These are phyloP conservation scores for Simmondsia chinensis DNA, from an alignment of 148 eudicot genomes.

Conservation along the genomic window DNA sequence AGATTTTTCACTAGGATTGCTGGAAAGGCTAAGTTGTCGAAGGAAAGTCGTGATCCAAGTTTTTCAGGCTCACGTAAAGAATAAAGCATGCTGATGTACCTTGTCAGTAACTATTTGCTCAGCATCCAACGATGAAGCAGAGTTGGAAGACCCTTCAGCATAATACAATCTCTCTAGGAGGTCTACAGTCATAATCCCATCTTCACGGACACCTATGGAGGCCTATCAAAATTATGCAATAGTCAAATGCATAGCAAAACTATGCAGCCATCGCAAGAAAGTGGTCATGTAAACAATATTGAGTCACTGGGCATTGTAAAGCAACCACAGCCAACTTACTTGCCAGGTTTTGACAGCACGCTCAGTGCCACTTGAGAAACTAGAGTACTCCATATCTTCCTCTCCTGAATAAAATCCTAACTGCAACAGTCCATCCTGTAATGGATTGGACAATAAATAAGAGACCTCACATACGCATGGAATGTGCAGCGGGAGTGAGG, in stretches of 20 bases:
- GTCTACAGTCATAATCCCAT: constrained; percentile 74
- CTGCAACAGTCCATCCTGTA: constrained; percentile 71
- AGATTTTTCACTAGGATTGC: too few species aligned
- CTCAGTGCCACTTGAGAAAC: constrained; percentile 72
- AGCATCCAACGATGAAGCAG: constrained; percentile 17
- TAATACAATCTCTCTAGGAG: constrained; percentile 50
- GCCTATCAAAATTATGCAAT: constrained; percentile 64
- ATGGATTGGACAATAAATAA: too few species aligned
- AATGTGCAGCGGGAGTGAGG: too few species aligned
- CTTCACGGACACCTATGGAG: constrained; percentile 44
- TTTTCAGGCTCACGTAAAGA: too few species aligned
- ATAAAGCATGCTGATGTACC: too few species aligned
- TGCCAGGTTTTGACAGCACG: constrained; percentile 98
- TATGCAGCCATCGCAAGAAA: neutral
- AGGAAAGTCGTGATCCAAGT: too few species aligned
- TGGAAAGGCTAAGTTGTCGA: too few species aligned
- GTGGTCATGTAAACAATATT: too few species aligned
- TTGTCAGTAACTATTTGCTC: neutral
- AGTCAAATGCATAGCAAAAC: too few species aligned
- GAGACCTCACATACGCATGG: too few species aligned
- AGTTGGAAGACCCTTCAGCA: constrained; percentile 17
- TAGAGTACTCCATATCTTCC: constrained; percentile 81
- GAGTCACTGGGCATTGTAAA: too few species aligned
- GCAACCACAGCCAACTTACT: constrained; percentile 40
- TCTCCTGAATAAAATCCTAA: constrained; percentile 92